phyloP scores from a whole-genome alignment of 768 basidiomycete genomes.

The Fomitopsis serialis region DNA sequence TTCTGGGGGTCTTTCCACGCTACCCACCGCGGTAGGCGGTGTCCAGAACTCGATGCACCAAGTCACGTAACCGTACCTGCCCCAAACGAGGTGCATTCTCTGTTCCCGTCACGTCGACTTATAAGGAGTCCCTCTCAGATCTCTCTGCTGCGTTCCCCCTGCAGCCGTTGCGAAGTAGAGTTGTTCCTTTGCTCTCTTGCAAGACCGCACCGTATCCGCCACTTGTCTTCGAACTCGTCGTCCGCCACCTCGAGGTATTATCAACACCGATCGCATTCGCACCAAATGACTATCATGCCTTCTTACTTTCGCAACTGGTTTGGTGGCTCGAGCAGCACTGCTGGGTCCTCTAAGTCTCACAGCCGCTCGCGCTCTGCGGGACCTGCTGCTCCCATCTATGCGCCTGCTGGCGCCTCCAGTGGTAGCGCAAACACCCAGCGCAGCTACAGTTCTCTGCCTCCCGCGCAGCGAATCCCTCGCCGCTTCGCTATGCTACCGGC shows the following conservation, averaged over 20 bases:
- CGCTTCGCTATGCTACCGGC: slow-evolving; percentile 23
- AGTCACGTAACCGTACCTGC: neutral
- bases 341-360: slow-evolving; percentile 33
- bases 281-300: slow-evolving; percentile 32
- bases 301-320: slow-evolving; percentile 47
- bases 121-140: neutral
- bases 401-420: slow-evolving; percentile 13
- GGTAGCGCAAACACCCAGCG: slow-evolving; percentile 25
- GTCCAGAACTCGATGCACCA: neutral
- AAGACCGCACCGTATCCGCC: slow-evolving; percentile 1
- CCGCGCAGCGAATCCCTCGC: slow-evolving; percentile 32
- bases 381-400: slow-evolving; percentile 25
- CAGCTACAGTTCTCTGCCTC: slow-evolving; percentile 35
- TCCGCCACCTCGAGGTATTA: neutral
- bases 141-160: neutral
- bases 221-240: slow-evolving; percentile 3
- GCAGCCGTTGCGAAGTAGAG: neutral
- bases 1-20: slow-evolving; percentile 2
- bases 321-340: slow-evolving; percentile 26
- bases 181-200: neutral
- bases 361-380: slow-evolving; percentile 36
- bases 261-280: neutral
- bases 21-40: neutral
- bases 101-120: neutral
- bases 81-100: slow-evolving; percentile 1